Percentiles rank a stretch among this genome's conserved stretches.
These are phyloP conservation scores for Mucor sp. DNA, from an alignment of 371 early-diverging fungal species.

Conservation along the genomic window DNA sequence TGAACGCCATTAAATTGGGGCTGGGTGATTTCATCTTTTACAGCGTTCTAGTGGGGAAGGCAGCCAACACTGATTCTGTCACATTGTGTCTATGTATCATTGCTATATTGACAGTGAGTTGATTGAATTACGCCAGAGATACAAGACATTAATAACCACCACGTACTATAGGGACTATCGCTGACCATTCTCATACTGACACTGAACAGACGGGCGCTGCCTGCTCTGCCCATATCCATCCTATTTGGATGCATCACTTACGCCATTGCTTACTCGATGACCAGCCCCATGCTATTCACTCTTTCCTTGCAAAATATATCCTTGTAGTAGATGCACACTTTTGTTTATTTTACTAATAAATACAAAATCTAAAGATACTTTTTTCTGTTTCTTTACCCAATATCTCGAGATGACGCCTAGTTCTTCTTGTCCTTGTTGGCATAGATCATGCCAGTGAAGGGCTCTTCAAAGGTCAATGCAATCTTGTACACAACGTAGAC, in stretches of 20 bases:
- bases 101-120: slow-evolving; percentile 22
- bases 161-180: slow-evolving; percentile 22
- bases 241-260: slow-evolving; percentile 24
- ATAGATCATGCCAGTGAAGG: slow-evolving; percentile 68
- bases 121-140: not conserved
- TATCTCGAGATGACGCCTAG: not conserved
- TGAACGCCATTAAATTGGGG: slow-evolving; percentile 26
- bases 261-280: slow-evolving; percentile 19
- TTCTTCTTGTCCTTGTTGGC: slow-evolving; percentile 58
- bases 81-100: slow-evolving; percentile 24
- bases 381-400: not conserved
- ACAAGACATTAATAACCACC: not conserved
- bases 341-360: not conserved
- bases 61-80: slow-evolving; percentile 15
- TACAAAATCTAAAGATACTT: slow-evolving; percentile 4
- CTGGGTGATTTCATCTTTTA: slow-evolving; percentile 31
- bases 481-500: slow-evolving; percentile 76
- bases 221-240: slow-evolving; percentile 26
- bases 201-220: slow-evolving; percentile 17
- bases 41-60: slow-evolving; percentile 25
- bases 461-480: slow-evolving; percentile 81
- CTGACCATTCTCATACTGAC: slow-evolving; percentile 24
- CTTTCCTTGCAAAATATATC: not conserved
- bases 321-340: not conserved
- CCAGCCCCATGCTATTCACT: slow-evolving; percentile 12